These are phyloP conservation scores for Theileria annulata DNA, from an alignment of 169 alveolate genomes.

Conservation along the genomic window DNA sequence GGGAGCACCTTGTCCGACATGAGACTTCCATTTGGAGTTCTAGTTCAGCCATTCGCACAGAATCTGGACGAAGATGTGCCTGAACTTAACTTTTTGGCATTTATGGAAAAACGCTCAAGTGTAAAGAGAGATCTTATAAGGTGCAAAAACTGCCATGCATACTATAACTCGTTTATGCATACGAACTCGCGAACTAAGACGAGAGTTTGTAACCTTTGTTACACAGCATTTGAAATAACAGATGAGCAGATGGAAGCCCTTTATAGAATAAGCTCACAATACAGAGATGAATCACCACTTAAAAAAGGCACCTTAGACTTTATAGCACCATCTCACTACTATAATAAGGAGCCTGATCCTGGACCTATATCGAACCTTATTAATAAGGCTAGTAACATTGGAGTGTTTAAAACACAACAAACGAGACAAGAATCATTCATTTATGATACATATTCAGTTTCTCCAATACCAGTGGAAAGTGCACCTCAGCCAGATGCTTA, in stretches of 20 bases:
- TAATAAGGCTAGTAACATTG: not conserved
- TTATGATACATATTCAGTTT: not conserved
- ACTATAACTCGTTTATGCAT: slow-evolving; percentile 69
- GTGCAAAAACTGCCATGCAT: slow-evolving; percentile 72
- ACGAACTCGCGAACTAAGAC: slow-evolving; percentile 41
- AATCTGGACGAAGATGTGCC: slow-evolving; percentile 62
- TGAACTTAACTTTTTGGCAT: slow-evolving; percentile 62
- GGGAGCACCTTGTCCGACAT: slow-evolving; percentile 67
- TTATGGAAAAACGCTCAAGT: slow-evolving; percentile 57
- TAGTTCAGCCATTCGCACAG: slow-evolving; percentile 77
- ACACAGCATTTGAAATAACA: slow-evolving; percentile 55
- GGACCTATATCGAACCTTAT: slow-evolving; percentile 4
- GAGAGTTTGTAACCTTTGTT: slow-evolving; percentile 70
- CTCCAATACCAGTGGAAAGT: not conserved
- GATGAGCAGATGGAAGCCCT: slow-evolving; percentile 57
- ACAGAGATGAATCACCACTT: slow-evolving; percentile 12
- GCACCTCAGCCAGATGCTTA: not conserved
- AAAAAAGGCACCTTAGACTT: slow-evolving; percentile 72
- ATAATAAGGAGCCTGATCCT: slow-evolving; percentile 8
- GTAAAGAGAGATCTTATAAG: slow-evolving; percentile 67
- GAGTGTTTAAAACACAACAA: not conserved
- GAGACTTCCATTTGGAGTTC: slow-evolving; percentile 70
- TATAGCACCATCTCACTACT: slow-evolving; percentile 69
- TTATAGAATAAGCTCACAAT: slow-evolving; percentile 44
- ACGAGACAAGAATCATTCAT: not conserved